Conservation (phyloP, 1,284 basidiomycete genomes). For the Macrocystidia cucumis region DNA sequence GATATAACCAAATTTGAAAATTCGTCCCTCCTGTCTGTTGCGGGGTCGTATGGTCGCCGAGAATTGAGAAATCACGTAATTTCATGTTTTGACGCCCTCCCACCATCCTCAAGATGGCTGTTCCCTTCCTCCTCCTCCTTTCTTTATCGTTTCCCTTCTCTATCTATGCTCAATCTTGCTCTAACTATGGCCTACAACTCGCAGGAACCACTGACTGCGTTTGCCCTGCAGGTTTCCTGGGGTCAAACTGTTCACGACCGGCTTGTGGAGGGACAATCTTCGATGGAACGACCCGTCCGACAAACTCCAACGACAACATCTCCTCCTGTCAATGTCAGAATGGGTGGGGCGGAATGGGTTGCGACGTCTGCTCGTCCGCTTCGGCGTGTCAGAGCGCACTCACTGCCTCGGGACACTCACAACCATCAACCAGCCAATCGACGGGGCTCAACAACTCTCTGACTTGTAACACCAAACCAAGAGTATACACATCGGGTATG, state of each 20-base stretch:
- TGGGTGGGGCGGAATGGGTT: slow-evolving; percentile 74
- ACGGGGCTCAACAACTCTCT: slow-evolving; percentile 47
- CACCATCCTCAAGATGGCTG: too few species aligned
- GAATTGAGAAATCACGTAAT: too few species aligned
- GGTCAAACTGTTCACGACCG: slow-evolving; percentile 57
- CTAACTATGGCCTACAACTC: slow-evolving; percentile 59
- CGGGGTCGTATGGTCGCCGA: too few species aligned
- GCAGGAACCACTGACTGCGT: slow-evolving; percentile 52
- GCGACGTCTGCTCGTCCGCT: slow-evolving; percentile 65
- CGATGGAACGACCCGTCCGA: slow-evolving; percentile 50
- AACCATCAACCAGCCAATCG: slow-evolving; percentile 15
- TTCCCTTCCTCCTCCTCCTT: too few species aligned
- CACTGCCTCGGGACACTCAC: slow-evolving; percentile 28
- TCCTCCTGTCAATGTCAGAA: slow-evolving; percentile 56
- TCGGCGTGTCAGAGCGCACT: slow-evolving; percentile 56
- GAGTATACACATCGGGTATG: slow-evolving; percentile 59
- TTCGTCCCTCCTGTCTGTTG: too few species aligned
- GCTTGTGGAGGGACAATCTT: slow-evolving; percentile 78
- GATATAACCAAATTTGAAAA: too few species aligned
- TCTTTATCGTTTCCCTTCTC: too few species aligned
- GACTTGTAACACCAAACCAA: slow-evolving; percentile 52
- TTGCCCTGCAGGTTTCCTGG: slow-evolving; percentile 76
- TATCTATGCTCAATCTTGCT: slow-evolving; percentile 59
- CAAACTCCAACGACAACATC: slow-evolving; percentile 47
- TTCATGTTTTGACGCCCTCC: too few species aligned